A percentile compares a stretch with the other conserved stretches of the same genome.
phyloP scores from a whole-genome alignment of 2,329 filamentous ascomycete genomes.

The Hymenoscyphus linearis region DNA sequence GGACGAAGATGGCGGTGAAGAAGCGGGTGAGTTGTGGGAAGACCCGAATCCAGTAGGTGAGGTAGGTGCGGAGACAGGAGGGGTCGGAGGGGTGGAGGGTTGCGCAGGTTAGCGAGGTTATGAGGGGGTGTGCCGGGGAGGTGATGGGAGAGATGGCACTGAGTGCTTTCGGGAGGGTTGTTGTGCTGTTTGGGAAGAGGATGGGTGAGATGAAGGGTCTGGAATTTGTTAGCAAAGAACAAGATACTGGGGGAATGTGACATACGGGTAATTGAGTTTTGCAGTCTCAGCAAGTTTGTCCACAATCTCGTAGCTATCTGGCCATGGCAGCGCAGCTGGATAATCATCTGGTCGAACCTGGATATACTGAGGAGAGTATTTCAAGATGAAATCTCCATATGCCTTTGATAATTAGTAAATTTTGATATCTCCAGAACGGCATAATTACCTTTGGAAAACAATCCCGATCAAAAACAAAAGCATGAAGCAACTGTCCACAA shows the following conservation, averaged over 20 bases:
- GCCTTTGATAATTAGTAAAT: conserved; percentile 25
- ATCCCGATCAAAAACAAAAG: conserved; percentile 71
- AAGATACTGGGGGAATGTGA: conserved; percentile 23
- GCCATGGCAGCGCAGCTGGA: conserved; percentile 66
- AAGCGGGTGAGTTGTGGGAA: conserved; percentile 76
- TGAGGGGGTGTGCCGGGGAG: conserved; percentile 78
- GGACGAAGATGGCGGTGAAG: conserved; percentile 67
- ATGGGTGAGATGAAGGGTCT: conserved; percentile 79
- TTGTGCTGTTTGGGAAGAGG: conserved; percentile 69
- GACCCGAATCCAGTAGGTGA: conserved; percentile 80
- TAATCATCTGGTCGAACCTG: conserved; percentile 65
- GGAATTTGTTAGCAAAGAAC: conserved; percentile 18
- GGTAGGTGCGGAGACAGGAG: conserved; percentile 79
- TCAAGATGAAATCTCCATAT: conserved; percentile 61
- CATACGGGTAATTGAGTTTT: conserved; percentile 75
- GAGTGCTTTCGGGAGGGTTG: conserved; percentile 62
- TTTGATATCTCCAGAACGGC: conserved; percentile 26
- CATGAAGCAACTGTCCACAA: conserved; percentile 70
- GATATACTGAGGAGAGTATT: conserved; percentile 73
- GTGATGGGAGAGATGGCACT: conserved; percentile 69
- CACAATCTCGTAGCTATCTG: conserved; percentile 66
- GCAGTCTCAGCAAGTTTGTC: conserved; percentile 80
- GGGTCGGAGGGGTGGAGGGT: conserved; percentile 83
- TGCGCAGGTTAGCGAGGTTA: conserved; percentile 81
- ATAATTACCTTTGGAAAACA: conserved; percentile 55